Evolutionary conservation across 1,139 yeast species (phyloP).

Genomic region (Debaryomycetaceae sp.): DNA sequence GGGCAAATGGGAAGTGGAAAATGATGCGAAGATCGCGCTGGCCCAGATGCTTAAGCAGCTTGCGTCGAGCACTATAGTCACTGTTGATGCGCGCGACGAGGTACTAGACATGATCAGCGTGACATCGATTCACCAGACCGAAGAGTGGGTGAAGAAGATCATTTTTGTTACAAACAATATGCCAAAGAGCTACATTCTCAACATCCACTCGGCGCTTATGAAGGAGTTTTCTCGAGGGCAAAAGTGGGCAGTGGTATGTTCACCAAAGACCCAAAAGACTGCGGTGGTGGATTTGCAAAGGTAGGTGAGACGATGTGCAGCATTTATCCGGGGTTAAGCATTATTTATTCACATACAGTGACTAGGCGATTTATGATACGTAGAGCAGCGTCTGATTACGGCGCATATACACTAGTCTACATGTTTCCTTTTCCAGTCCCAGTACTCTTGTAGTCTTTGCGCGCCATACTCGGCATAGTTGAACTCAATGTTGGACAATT

Average conservation of each 20-base stretch:
- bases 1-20: constrained; percentile 74
- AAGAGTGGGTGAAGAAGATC: constrained; percentile 83
- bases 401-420: constrained; percentile 5
- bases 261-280: constrained; percentile 64
- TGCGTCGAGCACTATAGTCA: constrained; percentile 56
- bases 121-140: constrained; percentile 66
- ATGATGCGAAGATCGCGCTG: constrained; percentile 55
- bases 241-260: constrained; percentile 61
- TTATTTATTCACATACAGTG: no score
- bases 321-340: no score
- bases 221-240: constrained; percentile 67
- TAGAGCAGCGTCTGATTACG: no score
- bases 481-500: constrained; percentile 63
- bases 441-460: constrained; percentile 54
- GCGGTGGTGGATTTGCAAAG: constrained; percentile 56
- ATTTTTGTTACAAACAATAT: constrained; percentile 47
- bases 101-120: constrained; percentile 71
- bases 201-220: constrained; percentile 57
- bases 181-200: constrained; percentile 68
- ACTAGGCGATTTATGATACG: no score
- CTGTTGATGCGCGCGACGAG: constrained; percentile 75
- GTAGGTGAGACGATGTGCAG: no score
- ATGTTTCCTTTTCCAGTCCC: constrained; percentile 47
- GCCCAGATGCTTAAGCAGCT: constrained; percentile 43
- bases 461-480: constrained; percentile 56